A percentile compares a stretch with the other conserved stretches of the same genome.
These are phyloP conservation scores for Spergularia marina DNA, from an alignment of 148 eudicot species.

Conservation along the genomic window DNA sequence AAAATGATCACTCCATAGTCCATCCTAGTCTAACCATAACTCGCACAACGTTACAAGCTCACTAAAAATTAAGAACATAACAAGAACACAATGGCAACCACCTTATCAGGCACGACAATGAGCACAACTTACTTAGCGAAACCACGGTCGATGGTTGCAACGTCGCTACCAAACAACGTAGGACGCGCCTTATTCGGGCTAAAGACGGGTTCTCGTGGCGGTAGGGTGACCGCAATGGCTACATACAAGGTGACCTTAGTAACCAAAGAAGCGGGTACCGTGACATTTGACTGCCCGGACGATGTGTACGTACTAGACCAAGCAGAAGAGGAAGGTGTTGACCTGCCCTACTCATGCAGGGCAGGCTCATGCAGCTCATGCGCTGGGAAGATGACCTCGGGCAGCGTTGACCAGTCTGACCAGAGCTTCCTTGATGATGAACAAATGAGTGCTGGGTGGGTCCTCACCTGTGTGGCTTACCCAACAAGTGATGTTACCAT, in stretches of 20 bases:
- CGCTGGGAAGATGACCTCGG: conserved; percentile 53
- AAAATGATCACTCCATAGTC: no score
- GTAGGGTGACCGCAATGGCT: conserved; percentile 48
- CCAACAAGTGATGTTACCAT: conserved; percentile 53
- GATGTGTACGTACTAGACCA: conserved; percentile 65
- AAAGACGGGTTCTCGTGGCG: conserved; percentile 31
- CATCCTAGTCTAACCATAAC: no score
- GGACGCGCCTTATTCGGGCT: conserved; percentile 45
- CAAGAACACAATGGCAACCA: conserved; percentile 20
- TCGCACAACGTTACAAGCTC: no score
- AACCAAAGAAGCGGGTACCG: conserved; percentile 41
- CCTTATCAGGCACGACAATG: conserved; percentile 46
- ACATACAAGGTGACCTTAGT: conserved; percentile 54
- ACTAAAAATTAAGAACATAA: background rate
- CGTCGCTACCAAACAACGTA: conserved; percentile 26
- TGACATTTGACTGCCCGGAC: conserved; percentile 43
- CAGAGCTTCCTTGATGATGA: conserved; percentile 74
- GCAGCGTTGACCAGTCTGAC: conserved; percentile 66
- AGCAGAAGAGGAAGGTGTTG: conserved; percentile 58
- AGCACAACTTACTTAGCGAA: conserved; percentile 48
- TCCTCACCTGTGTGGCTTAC: conserved; percentile 76
- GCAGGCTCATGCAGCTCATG: conserved; percentile 86
- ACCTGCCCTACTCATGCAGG: conserved; percentile 85
- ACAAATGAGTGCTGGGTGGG: conserved; percentile 54
- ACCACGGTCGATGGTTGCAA: conserved; percentile 25